Evolutionary conservation across 2,329 filamentous ascomycete species (phyloP).

Genomic region (Talaromyces verruculosus): DNA sequence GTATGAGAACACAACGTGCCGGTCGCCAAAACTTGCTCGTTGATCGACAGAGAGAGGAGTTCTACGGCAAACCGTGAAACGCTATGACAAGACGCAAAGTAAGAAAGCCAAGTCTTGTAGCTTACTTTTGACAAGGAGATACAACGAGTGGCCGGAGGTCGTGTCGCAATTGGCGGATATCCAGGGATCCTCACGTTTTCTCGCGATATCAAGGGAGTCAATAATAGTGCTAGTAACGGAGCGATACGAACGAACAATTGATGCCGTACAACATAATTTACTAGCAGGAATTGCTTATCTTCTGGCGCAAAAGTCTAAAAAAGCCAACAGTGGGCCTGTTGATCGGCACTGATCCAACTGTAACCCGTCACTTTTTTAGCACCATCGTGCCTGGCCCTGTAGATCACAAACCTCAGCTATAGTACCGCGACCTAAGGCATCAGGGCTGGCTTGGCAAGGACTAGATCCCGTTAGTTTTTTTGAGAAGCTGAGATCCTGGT

Average conservation of each 20-base stretch:
- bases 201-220: neutral
- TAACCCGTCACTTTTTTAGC: slow-evolving; percentile 1
- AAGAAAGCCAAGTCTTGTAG: neutral
- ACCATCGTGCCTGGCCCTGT: slow-evolving; percentile 12
- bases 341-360: neutral
- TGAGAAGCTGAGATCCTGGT: neutral
- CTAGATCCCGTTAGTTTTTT: neutral
- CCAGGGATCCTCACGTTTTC: neutral
- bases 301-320: neutral
- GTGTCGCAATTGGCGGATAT: neutral
- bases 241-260: neutral
- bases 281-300: slow-evolving; percentile 2
- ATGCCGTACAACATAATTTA: neutral
- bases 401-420: slow-evolving; percentile 13
- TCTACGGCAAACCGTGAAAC: neutral
- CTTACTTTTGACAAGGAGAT: neutral
- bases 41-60: neutral
- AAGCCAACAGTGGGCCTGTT: neutral
- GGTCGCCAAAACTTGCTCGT: neutral
- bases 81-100: neutral
- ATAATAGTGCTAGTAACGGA: neutral
- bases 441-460: slow-evolving; percentile 8
- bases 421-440: neutral
- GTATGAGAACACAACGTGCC: neutral
- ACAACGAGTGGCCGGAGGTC: neutral